phyloP scores from a whole-genome alignment of 2,329 filamentous ascomycete genomes.

The Akanthomyces muscarius region DNA sequence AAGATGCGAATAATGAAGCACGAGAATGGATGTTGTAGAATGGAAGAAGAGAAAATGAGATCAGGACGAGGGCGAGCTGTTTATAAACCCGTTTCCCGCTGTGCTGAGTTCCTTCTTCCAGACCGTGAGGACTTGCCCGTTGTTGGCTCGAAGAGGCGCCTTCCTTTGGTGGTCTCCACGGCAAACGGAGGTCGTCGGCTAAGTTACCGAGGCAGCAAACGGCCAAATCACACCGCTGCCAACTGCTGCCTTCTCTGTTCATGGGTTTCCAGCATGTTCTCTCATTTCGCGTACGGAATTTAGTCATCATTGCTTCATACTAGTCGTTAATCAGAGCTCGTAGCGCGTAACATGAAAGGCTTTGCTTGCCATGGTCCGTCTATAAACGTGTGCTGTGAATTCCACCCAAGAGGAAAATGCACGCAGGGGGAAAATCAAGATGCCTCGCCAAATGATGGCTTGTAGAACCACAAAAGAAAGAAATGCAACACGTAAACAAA shows the following conservation, averaged over 20 bases:
- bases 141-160: not conserved
- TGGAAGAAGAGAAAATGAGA: not conserved
- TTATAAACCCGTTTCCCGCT: not conserved
- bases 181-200: not conserved
- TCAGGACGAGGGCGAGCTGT: not conserved
- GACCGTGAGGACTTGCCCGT: not conserved
- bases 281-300: not conserved
- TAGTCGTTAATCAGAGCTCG: constrained; percentile 9
- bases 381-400: constrained; percentile 10
- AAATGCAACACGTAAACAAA: not conserved
- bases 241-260: not conserved
- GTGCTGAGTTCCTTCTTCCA: not conserved
- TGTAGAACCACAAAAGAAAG: not conserved
- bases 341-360: not conserved
- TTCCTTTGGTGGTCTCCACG: not conserved
- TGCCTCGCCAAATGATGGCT: not conserved
- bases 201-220: not conserved
- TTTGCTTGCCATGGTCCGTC: constrained; percentile 4
- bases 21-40: constrained; percentile 14
- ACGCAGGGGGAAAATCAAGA: not conserved
- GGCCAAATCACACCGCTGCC: not conserved
- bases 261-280: not conserved
- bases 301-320: constrained; percentile 12
- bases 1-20: constrained; percentile 13
- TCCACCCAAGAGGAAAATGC: not conserved